Evolutionary conservation across 139 green algal species (phyloP), one percentile per base, ranked within the genome.

Genomic region (Tetraselmis striata): DNA sequence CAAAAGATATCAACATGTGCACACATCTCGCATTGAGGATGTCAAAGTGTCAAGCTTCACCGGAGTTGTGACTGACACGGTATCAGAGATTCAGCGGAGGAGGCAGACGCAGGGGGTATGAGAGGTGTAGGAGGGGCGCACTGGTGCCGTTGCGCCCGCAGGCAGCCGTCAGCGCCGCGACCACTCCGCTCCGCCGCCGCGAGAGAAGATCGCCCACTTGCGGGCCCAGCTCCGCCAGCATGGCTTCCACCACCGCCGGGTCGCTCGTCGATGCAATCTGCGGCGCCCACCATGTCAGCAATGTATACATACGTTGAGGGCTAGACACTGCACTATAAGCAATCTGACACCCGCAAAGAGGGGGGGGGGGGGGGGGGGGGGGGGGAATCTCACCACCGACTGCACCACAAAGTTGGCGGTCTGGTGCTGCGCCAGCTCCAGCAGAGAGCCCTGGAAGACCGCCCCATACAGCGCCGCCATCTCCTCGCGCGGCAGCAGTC

Each of bases 381-480:
- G 11, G 45, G 78, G 31, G 59, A 88, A 83, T 24, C 85, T 82
- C 31, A 95, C 82, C 58, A 81, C 85, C 2, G 90, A 87, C 85
- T 96, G 93, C 29, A 96, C 83, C 27, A 90, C 90, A 90, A 95
- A 96, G 77, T 96, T 96, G 76, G 90, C 93, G 2, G 25, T 79
- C 27, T 90, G 86, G 82, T 95, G 90, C 75, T 85, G 79, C 24
- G 90, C 85, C 75, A 95, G 80, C 31, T 83, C 2, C 59, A 78
- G 30, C 77, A 88, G 78, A 27, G 81, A 30, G 26, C 89, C 89
- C 59, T 89, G 85, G 29, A 93, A 84, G 30, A 86, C 85, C 24
- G 76, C 32, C 0, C 31, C 76, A 32, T 84, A 87, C 24, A 93
- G 84, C 75, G 91, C 87, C 1, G 79, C 77, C 74, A 83, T 79